Evolutionary conservation across 768 basidiomycete genomes (phyloP).

Genomic region (Aureoboletus auriporus): DNA sequence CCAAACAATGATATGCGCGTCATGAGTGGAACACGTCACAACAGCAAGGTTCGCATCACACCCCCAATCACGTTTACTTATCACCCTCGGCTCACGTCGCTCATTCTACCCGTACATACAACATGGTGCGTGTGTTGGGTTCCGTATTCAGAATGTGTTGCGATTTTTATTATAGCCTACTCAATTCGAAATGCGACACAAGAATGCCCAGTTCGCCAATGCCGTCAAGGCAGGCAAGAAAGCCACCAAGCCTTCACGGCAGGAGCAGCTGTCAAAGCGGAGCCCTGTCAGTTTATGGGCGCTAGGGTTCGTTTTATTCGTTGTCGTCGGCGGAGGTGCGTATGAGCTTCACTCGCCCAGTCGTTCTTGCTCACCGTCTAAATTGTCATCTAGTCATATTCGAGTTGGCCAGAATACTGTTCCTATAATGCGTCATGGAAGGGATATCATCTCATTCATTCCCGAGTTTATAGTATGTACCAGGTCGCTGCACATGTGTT

Average conservation of each 20-base stretch:
- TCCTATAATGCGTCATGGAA: constrained; percentile 41
- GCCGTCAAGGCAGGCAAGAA: constrained; percentile 75
- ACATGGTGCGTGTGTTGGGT: constrained; percentile 30
- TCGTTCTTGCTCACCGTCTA: constrained; percentile 1
- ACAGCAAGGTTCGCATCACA: background rate
- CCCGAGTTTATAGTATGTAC: background rate
- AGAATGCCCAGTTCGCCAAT: constrained; percentile 77
- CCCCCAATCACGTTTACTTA: background rate
- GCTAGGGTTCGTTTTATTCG: constrained; percentile 68
- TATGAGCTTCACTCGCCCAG: constrained; percentile 3
- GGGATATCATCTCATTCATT: constrained; percentile 1
- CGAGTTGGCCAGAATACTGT: constrained; percentile 62
- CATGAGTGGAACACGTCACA: constrained; percentile 15
- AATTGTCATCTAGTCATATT: constrained; percentile 55
- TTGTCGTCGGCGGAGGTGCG: constrained; percentile 77
- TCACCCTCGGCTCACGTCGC: constrained; percentile 16
- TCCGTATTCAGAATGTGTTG: background rate
- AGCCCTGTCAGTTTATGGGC: constrained; percentile 77
- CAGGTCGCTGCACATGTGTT: constrained; percentile 12
- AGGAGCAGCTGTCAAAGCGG: constrained; percentile 65
- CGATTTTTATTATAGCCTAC: constrained; percentile 49
- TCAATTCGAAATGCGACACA: constrained; percentile 76
- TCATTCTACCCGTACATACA: constrained; percentile 20
- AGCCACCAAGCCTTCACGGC: constrained; percentile 64
- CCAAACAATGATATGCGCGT: constrained; percentile 20